phyloP scores from a whole-genome alignment of 345 rosid species.

The Schrenkiella parvula region DNA sequence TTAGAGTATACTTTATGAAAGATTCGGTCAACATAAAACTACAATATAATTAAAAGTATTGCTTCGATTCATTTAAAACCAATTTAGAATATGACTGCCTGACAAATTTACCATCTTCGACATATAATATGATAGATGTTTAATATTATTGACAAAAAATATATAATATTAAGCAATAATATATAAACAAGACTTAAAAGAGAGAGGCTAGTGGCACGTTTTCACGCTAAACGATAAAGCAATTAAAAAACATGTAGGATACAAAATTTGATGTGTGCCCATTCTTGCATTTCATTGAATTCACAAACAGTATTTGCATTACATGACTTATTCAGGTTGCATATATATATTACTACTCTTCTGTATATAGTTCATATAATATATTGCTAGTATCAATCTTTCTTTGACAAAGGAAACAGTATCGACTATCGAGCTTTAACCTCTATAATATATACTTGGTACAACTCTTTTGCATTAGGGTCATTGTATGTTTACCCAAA shows the following conservation, averaged over 20 bases:
- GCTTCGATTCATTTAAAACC: neutral
- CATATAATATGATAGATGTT: neutral
- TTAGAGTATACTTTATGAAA: neutral
- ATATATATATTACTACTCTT: neutral
- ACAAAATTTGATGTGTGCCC: conserved; percentile 2
- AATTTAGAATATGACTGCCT: neutral
- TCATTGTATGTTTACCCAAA: no score
- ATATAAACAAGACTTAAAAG: neutral
- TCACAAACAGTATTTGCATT: neutral
- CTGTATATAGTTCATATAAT: neutral
- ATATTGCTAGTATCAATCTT: neutral
- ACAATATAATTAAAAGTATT: neutral
- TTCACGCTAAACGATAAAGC: conserved; percentile 4
- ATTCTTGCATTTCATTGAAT: neutral
- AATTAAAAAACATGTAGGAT: neutral
- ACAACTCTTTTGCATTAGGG: no score
- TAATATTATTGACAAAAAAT: no score
- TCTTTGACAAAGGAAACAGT: neutral
- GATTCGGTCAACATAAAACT: conserved; percentile 6
- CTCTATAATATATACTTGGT: no score
- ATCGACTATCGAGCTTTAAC: no score
- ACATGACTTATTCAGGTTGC: neutral
- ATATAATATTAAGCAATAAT: neutral
- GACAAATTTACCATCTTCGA: neutral
- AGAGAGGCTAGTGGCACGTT: neutral